Percentiles rank a stretch among this genome's conserved stretches.
Conservation (phyloP, 768 basidiomycete species). For the Rhizopogon roseolus region DNA sequence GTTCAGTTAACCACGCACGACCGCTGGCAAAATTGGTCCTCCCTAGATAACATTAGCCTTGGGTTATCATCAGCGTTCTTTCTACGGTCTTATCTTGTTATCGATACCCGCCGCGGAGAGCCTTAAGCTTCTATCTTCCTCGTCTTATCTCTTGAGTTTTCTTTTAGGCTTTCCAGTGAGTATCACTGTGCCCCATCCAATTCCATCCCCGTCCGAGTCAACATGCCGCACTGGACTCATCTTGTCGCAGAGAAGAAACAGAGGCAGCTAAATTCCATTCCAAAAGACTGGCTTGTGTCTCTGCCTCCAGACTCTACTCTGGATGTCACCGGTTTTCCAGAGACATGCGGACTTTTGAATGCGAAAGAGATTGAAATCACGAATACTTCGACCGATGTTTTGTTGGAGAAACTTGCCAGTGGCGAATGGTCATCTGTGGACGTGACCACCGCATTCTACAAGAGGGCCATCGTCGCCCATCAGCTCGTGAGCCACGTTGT, state of each 20-base stretch:
- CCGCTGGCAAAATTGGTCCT: too few species aligned
- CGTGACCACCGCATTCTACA: constrained; percentile 69
- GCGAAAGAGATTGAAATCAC: constrained; percentile 58
- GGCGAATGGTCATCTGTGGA: constrained; percentile 58
- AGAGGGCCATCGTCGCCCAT: constrained; percentile 74
- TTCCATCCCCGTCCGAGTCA: background rate
- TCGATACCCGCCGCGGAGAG: background rate
- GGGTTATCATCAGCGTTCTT: too few species aligned
- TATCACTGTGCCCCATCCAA: background rate
- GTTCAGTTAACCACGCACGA: too few species aligned
- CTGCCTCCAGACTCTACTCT: constrained; percentile 41
- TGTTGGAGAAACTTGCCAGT: constrained; percentile 52
- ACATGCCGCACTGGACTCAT: constrained; percentile 38
- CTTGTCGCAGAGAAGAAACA: constrained; percentile 49
- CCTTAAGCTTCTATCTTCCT: background rate
- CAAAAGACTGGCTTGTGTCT: constrained; percentile 56
- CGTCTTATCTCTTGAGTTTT: background rate
- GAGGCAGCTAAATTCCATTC: constrained; percentile 51
- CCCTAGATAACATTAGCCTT: too few species aligned
- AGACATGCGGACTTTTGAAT: constrained; percentile 52
- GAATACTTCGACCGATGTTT: constrained; percentile 32
- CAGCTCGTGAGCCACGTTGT: constrained; percentile 48
- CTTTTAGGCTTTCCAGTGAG: background rate
- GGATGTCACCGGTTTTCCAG: constrained; percentile 52
- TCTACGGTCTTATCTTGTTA: background rate